A percentile compares a stretch with the other conserved stretches of the same genome.
Evolutionary conservation across 2,329 filamentous ascomycete genomes (phyloP).

Genomic region (Trichophyton mentagrophytes): DNA sequence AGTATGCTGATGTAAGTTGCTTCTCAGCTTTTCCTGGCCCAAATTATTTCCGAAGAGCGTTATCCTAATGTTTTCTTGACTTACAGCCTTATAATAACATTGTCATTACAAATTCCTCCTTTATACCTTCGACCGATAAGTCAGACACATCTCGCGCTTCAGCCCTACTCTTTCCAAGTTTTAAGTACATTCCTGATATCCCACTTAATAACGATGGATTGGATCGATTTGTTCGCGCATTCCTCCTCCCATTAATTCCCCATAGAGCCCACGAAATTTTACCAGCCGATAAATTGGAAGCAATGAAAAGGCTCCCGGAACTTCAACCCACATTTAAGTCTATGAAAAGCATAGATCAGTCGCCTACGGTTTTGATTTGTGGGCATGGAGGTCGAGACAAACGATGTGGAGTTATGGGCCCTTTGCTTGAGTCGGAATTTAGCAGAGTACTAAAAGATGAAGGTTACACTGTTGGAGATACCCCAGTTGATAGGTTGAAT

Average conservation of each 20-base stretch:
- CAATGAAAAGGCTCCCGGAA: conserved; percentile 38
- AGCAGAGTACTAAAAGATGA: conserved; percentile 28
- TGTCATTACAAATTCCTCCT: conserved; percentile 62
- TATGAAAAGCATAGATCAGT: conserved; percentile 50
- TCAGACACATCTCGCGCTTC: conserved; percentile 32
- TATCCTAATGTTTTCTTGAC: conserved; percentile 3
- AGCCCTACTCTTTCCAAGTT: conserved; percentile 67
- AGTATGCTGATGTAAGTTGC: conserved; percentile 51
- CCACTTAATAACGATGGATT: conserved; percentile 47
- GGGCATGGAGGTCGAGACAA: conserved; percentile 72
- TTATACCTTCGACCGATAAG: conserved; percentile 41
- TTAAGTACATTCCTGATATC: conserved; percentile 64
- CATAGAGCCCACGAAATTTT: conserved; percentile 24
- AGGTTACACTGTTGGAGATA: conserved; percentile 18
- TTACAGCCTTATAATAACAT: conserved; percentile 70
- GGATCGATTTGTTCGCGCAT: conserved; percentile 34
- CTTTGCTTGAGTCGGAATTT: conserved; percentile 60
- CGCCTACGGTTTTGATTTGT: conserved; percentile 60
- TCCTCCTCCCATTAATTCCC: conserved; percentile 26
- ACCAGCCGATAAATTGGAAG: conserved; percentile 18
- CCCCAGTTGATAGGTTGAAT: conserved; percentile 18
- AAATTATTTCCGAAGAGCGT: not conserved
- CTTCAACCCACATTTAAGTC: conserved; percentile 41
- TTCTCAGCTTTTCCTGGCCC: not conserved
- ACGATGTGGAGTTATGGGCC: conserved; percentile 70